Percentiles rank a stretch among this genome's conserved stretches.
Evolutionary conservation across 108 stramenopile species (phyloP).

Genomic region (Cyclotella atomus): DNA sequence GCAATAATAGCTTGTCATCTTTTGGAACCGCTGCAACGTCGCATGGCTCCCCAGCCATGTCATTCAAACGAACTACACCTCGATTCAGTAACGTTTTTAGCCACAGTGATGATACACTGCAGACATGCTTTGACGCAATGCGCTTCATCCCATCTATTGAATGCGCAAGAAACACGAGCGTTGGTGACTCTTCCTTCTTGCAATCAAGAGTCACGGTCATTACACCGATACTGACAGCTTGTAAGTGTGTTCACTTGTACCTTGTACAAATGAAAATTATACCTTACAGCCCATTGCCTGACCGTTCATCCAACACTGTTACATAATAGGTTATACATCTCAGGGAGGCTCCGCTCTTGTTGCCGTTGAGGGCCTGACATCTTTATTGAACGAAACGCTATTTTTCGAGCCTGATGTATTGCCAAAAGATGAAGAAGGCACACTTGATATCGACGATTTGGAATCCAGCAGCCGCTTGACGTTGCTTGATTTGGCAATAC

Average conservation of each 20-base stretch:
- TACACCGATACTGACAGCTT: conserved; percentile 84
- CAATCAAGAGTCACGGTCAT: conserved; percentile 67
- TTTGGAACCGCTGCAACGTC: conserved; percentile 8
- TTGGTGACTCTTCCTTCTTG: conserved; percentile 31
- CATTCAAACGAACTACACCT: conserved; percentile 5
- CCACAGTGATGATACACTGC: conserved; percentile 45
- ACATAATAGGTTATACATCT: conserved; percentile 60
- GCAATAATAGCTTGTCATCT: conserved; percentile 29
- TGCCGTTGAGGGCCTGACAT: conserved; percentile 78
- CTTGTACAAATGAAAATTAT: too few relatives aligned
- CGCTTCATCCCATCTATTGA: conserved; percentile 77
- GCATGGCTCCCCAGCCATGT: conserved; percentile 10
- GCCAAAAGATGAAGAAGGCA: conserved; percentile 33
- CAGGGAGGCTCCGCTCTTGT: conserved; percentile 83
- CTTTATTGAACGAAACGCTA: conserved; percentile 66
- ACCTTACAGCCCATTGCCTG: too few relatives aligned
- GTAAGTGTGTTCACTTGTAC: conserved; percentile 23
- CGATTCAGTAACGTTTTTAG: conserved; percentile 17
- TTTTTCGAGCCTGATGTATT: conserved; percentile 74
- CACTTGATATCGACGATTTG: neutral
- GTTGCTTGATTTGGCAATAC: conserved; percentile 76
- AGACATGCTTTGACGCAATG: conserved; percentile 66
- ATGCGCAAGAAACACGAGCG: conserved; percentile 21
- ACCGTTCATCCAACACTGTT: too few relatives aligned
- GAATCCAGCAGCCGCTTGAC: conserved; percentile 59